Percentiles rank a stretch among this genome's conserved stretches.
Conservation (phyloP, 148 eudicot genomes). For the Silene conica region DNA sequence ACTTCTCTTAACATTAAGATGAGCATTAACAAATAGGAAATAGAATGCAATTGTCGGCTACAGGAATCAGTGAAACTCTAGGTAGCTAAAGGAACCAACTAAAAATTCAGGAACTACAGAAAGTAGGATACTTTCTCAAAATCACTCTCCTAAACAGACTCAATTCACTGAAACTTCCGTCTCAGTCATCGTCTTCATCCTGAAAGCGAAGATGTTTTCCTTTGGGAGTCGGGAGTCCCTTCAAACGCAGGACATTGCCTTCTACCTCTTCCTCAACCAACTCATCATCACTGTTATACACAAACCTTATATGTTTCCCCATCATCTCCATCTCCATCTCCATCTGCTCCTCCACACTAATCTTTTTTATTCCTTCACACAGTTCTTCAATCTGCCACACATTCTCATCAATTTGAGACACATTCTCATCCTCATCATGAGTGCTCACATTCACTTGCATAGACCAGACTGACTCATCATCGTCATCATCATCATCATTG, state of each 20-base stretch:
- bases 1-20: too few relatives aligned
- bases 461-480: conserved; percentile 15
- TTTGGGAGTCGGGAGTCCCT: conserved; percentile 57
- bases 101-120: conserved; percentile 21
- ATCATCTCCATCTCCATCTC: conserved; percentile 23
- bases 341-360: conserved; percentile 31
- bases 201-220: conserved; percentile 67
- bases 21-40: not conserved
- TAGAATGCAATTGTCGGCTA: not conserved
- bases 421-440: conserved; percentile 21
- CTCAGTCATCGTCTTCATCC: conserved; percentile 25
- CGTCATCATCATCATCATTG: conserved; percentile 34
- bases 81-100: not conserved
- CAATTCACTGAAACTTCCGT: not conserved
- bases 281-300: conserved; percentile 80
- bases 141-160: not conserved
- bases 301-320: conserved; percentile 57
- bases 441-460: conserved; percentile 18
- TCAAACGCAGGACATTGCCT: conserved; percentile 32
- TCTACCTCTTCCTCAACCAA: conserved; percentile 24
- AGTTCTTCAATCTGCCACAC: conserved; percentile 43
- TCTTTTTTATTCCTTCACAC: conserved; percentile 57
- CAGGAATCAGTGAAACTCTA: not conserved
- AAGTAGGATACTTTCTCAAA: conserved; percentile 38
- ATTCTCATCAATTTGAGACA: conserved; percentile 8